Evolutionary conservation across 495 filamentous ascomycete species (phyloP), one percentile per base, ranked within the genome.

Genomic region (Immersiella caudata): DNA sequence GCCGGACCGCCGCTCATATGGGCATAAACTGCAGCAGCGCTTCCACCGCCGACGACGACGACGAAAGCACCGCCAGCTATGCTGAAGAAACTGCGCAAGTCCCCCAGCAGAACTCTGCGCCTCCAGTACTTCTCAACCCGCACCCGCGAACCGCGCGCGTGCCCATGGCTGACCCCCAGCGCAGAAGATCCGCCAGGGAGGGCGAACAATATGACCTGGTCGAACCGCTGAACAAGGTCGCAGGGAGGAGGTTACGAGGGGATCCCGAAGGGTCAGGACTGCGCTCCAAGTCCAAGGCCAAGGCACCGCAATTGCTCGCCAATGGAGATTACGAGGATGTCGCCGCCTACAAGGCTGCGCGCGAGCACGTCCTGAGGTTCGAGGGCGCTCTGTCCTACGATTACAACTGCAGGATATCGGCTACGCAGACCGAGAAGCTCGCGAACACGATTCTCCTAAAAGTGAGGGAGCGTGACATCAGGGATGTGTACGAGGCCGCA

Each of bases 381-480:
- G 64, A 65, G 54, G 36, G 25, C 26, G 58, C 70, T 0, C 16
- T 65, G 16, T 62, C 22, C 6, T 63, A 46, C 25, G 70, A 71
- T 56, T 69, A 68, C 33, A 9, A 29, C 20, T 62, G 63, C 50
- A 66, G 21, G 11, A 24, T 59, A 33, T 16, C 56, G 51, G 36
- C 55, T 8, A 22, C 27, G 55, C 33, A 26, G 8, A 4, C 54
- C 3, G 77, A 79, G 62, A 60, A 21, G 6, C 11, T 60, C n/a
- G 81, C 79, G 58, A 75, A 80, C 64, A 40, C 69, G 18, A 71
- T 73, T 8, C 25, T 84, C 40, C 70, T 76, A 54, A n/a, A 57
- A 50, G 64, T 78, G n/a, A 78, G 71, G 58, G 21, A 70, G 55
- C 52, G 57, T 26, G 82, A 84, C 62, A 68, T 73, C 33, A 60